Percentiles rank a stretch among this genome's conserved stretches.
phyloP scores from a whole-genome alignment of 371 early-diverging fungal genomes.

The Mortierella sp. region DNA sequence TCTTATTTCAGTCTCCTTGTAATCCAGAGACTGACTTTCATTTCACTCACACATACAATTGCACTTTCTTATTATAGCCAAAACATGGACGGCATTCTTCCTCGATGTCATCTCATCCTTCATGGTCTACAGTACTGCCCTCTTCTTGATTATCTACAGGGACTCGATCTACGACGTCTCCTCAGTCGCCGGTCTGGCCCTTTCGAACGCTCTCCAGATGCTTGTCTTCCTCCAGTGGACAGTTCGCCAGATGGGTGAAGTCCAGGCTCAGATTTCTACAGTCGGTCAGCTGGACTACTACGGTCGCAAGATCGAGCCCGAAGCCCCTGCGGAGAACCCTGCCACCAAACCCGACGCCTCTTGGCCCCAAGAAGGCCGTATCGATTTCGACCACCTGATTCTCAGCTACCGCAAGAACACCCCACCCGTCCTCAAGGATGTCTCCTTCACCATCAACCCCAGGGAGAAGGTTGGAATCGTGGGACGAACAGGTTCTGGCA shows the following conservation, averaged over 20 bases:
- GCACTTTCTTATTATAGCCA: slow-evolving; percentile 23
- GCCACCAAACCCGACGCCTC: slow-evolving; percentile 37
- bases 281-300: slow-evolving; percentile 69
- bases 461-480: slow-evolving; percentile 82
- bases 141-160: slow-evolving; percentile 62
- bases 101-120: slow-evolving; percentile 70
- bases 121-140: slow-evolving; percentile 70
- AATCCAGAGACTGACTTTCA: neutral
- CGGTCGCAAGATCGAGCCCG: slow-evolving; percentile 63
- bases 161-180: slow-evolving; percentile 31
- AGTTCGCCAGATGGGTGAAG: slow-evolving; percentile 71
- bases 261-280: slow-evolving; percentile 66
- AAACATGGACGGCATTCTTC: slow-evolving; percentile 70
- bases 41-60: neutral
- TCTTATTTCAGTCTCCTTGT: slow-evolving; percentile 4
- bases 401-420: slow-evolving; percentile 70
- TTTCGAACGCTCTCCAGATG: slow-evolving; percentile 78
- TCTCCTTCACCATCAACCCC: slow-evolving; percentile 69
- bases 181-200: slow-evolving; percentile 71
- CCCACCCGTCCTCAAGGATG: slow-evolving; percentile 69
- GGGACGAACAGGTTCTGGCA: slow-evolving; percentile 85
- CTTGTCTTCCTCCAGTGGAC: slow-evolving; percentile 80
- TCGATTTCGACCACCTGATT: slow-evolving; percentile 51
- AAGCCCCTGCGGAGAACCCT: slow-evolving; percentile 61
- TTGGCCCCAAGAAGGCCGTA: slow-evolving; percentile 73